A percentile compares a stretch with the other conserved stretches of the same genome.
Evolutionary conservation across 306 rosid genomes (phyloP).

Genomic region (Oxytropis ochrocephala): DNA sequence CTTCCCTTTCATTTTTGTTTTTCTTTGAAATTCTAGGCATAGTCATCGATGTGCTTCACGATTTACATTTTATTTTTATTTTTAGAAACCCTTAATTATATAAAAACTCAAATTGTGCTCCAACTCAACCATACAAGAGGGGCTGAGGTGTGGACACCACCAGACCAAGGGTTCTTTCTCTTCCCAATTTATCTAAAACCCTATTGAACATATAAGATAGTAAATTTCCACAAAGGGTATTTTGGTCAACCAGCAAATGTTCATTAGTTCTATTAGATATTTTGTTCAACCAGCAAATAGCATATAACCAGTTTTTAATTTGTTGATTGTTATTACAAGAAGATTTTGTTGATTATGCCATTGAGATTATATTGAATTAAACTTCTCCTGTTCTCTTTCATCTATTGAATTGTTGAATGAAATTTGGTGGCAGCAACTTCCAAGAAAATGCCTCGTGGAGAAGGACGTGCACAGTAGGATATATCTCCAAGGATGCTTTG

Average conservation of each 20-base stretch:
- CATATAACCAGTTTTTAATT: not conserved
- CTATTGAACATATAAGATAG: not conserved
- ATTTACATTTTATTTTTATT: no score
- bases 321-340: not conserved
- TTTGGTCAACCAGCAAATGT: not conserved
- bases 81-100: no score
- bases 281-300: not conserved
- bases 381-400: not conserved
- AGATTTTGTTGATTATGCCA: not conserved
- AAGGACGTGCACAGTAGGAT: slow-evolving; percentile 36
- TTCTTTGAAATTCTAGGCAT: no score
- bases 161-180: no score
- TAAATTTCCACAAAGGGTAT: not conserved
- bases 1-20: no score
- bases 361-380: not conserved
- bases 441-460: slow-evolving; percentile 72
- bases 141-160: no score
- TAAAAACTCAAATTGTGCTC: no score
- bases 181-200: not conserved
- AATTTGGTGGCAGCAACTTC: slow-evolving; percentile 35
- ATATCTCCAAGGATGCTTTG: not conserved
- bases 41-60: no score
- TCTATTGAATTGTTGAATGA: slow-evolving; percentile 3
- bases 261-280: not conserved
- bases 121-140: no score